Evolutionary conservation across 2,329 filamentous ascomycete genomes (phyloP), one percentile per base, ranked within the genome.

Genomic region (Nemania sp.): DNA sequence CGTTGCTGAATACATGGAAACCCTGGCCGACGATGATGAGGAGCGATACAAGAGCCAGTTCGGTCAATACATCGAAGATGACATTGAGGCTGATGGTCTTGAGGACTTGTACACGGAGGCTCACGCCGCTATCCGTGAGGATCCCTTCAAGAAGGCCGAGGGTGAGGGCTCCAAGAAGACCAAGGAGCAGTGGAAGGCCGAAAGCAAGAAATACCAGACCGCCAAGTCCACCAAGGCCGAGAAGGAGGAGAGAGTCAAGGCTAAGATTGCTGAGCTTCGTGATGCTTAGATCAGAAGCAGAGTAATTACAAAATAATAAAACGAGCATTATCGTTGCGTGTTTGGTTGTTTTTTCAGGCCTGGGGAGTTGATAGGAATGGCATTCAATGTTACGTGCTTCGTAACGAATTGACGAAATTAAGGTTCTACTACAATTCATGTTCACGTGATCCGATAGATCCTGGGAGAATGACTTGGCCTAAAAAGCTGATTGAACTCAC

Each of bases 1-100:
- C 86, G 90, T 99, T 64, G 92, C 93, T 68, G 94, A 99, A 86
- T 99, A 99, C 88, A 99, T 99, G 94, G 94, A 99, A 88, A 94
- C 89, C 56, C 90, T 99, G 64, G 94, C 94, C 79, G 94, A 99
- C 72, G 94, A 99, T 75, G 94, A 99, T 74, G 94, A 99, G 89
- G 94, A 99, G 86, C 92, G 94, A 75, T 99, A 91, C 90, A 93
- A 93, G 85, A 86, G 85, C 70, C 94, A 99, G 84, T 99, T 99
- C 89, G 82, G 86, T 77, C 88, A 94, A 80, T 99, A 99, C 86
- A 89, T 96, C 68, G 93, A 99, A 65, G 91, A 96, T 73, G 94
- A 96, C 70, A 77, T 99, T 65, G 93, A 97, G 82, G 92, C 94
- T 63, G 94, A 97, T 71, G 91, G 89, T 70, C 85, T 99, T 57